Evolutionary conservation across 83 land plant genomes (phyloP).

Genomic region (Isoetes engelmannii): DNA sequence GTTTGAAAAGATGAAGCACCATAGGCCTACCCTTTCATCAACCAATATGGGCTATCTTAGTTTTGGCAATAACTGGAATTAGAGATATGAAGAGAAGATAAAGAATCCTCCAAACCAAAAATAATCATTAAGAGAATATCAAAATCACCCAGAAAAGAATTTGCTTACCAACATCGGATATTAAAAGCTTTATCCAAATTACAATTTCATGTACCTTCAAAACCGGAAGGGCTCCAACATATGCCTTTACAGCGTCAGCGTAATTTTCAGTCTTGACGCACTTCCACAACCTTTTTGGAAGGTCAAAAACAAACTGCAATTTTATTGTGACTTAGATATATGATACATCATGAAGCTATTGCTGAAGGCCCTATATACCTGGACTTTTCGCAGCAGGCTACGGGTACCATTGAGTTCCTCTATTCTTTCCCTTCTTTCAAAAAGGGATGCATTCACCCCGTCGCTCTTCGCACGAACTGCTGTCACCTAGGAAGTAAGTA

Average conservation of each 20-base stretch:
- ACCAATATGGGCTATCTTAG: too few species aligned
- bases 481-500: conserved; percentile 49
- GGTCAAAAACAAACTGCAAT: conserved; percentile 90
- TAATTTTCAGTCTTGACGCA: conserved; percentile 83
- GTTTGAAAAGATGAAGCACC: conserved; percentile 84
- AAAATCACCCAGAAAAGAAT: too few species aligned
- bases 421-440: conserved; percentile 86
- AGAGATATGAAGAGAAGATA: too few species aligned
- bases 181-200: background rate
- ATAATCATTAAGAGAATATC: too few species aligned
- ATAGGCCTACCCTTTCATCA: conserved; percentile 51
- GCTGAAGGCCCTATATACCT: conserved; percentile 35
- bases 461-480: conserved; percentile 85
- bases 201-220: conserved; percentile 49
- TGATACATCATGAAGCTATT: too few species aligned
- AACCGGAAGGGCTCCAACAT: conserved; percentile 83
- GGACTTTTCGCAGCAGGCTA: conserved; percentile 91
- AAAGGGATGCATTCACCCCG: conserved; percentile 82
- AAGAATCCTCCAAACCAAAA: too few species aligned
- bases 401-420: conserved; percentile 90
- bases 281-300: conserved; percentile 69
- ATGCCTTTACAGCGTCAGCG: conserved; percentile 82
- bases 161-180: too few species aligned
- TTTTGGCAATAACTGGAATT: background rate
- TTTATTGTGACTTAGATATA: too few species aligned